Conservation (phyloP, 2,329 filamentous ascomycete species). For the Iodosphaeria phyllophila region DNA sequence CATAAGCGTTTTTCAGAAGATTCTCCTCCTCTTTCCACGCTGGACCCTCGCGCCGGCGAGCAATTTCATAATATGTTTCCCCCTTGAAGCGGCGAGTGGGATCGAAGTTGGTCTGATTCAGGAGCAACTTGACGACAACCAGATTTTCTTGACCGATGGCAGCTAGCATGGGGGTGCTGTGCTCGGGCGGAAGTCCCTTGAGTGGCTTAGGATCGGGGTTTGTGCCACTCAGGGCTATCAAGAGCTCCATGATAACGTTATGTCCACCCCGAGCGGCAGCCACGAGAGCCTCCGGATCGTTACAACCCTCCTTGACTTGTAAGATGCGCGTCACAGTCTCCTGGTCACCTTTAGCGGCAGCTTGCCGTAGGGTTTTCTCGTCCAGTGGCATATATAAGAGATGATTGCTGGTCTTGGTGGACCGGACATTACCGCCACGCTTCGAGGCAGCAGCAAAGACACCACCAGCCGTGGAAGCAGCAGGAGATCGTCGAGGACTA, state of each 20-base stretch:
- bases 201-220: slow-evolving; percentile 53
- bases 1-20: slow-evolving; percentile 58
- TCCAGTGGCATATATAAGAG: slow-evolving; percentile 44
- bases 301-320: slow-evolving; percentile 38
- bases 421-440: slow-evolving; percentile 34
- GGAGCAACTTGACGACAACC: slow-evolving; percentile 62
- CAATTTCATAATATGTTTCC: slow-evolving; percentile 74
- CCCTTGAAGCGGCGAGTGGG: slow-evolving; percentile 62
- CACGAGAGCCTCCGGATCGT: slow-evolving; percentile 74
- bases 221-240: slow-evolving; percentile 48
- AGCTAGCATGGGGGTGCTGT: slow-evolving; percentile 81
- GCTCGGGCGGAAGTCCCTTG: slow-evolving; percentile 39
- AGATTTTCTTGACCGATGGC: slow-evolving; percentile 82
- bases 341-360: slow-evolving; percentile 40
- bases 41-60: slow-evolving; percentile 63
- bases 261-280: slow-evolving; percentile 86
- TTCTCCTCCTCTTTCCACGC: slow-evolving; percentile 82
- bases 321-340: slow-evolving; percentile 42
- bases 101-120: slow-evolving; percentile 64
- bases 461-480: slow-evolving; percentile 15
- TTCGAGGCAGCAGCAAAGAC: slow-evolving; percentile 19
- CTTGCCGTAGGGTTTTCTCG: slow-evolving; percentile 39
- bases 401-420: slow-evolving; percentile 46
- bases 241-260: slow-evolving; percentile 64
- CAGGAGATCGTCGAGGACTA: slow-evolving; percentile 38